Percentiles rank a stretch among this genome's conserved stretches.
phyloP scores from a whole-genome alignment of 805 yeast genomes.

The Cyberlindnera mrakii region DNA sequence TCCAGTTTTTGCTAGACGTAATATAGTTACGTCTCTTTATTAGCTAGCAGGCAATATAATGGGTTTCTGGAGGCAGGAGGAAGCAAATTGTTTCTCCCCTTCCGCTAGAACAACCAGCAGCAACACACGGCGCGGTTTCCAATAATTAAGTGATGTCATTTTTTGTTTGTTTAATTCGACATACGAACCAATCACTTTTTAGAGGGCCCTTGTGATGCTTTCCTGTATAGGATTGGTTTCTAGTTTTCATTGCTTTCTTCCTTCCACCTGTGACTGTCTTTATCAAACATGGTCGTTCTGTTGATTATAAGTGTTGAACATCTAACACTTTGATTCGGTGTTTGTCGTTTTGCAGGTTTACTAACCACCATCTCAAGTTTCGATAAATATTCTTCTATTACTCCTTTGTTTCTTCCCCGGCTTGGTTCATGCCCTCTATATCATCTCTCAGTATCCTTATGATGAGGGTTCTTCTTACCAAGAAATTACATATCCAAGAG shows the following conservation, averaged over 20 bases:
- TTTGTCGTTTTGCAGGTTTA: not conserved
- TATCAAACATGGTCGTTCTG: slow-evolving; percentile 56
- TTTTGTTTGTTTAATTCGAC: no score
- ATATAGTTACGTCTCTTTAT: no score
- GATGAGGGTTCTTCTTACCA: slow-evolving; percentile 20
- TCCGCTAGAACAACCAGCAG: no score
- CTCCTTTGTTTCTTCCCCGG: slow-evolving; percentile 67
- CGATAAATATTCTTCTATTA: slow-evolving; percentile 56
- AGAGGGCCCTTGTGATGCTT: no score
- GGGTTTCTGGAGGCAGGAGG: no score
- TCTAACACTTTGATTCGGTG: not conserved
- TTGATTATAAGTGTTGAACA: slow-evolving; percentile 36
- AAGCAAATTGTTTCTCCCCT: no score
- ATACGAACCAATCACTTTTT: no score
- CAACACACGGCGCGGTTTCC: no score
- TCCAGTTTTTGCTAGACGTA: no score
- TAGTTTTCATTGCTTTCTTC: slow-evolving; percentile 62
- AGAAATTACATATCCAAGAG: slow-evolving; percentile 14
- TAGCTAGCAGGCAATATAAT: no score
- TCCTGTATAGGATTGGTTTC: slow-evolving; percentile 43
- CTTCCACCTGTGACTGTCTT: slow-evolving; percentile 71
- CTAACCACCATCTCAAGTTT: slow-evolving; percentile 21
- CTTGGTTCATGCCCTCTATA: slow-evolving; percentile 59
- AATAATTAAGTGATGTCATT: no score
- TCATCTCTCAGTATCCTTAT: slow-evolving; percentile 51